Percentiles rank a stretch among this genome's conserved stretches.
Conservation (phyloP, 2,329 filamentous ascomycete genomes). For the Aspergillus unguis region DNA sequence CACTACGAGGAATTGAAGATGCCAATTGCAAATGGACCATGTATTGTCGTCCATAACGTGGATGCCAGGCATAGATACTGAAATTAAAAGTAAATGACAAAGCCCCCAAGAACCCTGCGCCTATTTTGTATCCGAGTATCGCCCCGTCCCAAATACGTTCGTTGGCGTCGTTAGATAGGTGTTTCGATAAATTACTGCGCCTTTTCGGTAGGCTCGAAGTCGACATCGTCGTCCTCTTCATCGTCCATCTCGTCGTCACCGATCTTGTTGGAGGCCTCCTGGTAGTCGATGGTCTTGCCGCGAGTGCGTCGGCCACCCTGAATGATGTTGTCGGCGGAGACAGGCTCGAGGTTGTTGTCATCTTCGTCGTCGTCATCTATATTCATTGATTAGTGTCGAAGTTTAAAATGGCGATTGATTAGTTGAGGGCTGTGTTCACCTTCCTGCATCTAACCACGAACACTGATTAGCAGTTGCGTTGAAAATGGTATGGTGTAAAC, state of each 20-base stretch:
- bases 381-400: neutral
- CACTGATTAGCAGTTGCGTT: slow-evolving; percentile 3
- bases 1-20: neutral
- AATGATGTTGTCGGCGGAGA: slow-evolving; percentile 87
- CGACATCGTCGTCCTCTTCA: slow-evolving; percentile 47
- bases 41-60: slow-evolving; percentile 2
- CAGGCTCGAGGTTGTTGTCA: slow-evolving; percentile 77
- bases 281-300: slow-evolving; percentile 88
- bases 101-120: slow-evolving; percentile 21
- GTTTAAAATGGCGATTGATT: neutral
- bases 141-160: slow-evolving; percentile 14
- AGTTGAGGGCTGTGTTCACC: neutral
- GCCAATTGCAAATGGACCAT: neutral
- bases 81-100: slow-evolving; percentile 7
- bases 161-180: slow-evolving; percentile 9
- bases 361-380: slow-evolving; percentile 65
- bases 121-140: slow-evolving; percentile 16
- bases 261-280: slow-evolving; percentile 79
- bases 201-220: slow-evolving; percentile 34
- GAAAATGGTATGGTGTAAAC: neutral
- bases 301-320: slow-evolving; percentile 75
- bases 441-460: slow-evolving; percentile 17
- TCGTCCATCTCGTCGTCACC: slow-evolving; percentile 66
- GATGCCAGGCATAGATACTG: neutral
- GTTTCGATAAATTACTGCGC: slow-evolving; percentile 37